Evolutionary conservation across 208 protist species (phyloP), one percentile per base, ranked within the genome.

Genomic region (Strigomonas galati): DNA sequence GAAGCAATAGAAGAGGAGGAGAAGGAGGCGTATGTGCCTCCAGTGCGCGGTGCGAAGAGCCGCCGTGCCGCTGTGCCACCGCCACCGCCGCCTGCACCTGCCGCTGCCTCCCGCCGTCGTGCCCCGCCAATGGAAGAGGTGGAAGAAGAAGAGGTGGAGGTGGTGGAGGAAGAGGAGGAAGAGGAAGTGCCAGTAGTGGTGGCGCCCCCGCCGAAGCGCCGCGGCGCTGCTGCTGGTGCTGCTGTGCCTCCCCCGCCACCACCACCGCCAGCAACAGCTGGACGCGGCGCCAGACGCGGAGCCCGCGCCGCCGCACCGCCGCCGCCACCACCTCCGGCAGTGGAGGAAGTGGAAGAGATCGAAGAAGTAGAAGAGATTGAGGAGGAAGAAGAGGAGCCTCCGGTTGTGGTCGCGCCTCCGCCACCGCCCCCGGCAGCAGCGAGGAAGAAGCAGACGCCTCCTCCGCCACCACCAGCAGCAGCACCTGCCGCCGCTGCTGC

Each of bases 301-400:
- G n/a, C n/a, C n/a, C n/a, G n/a, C n/a, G n/a, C n/a, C n/a, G n/a
- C n/a, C n/a, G n/a, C n/a, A n/a, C n/a, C n/a, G n/a, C n/a, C n/a
- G n/a, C n/a, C n/a, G n/a, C n/a, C n/a, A n/a, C n/a, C n/a, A n/a
- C n/a, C n/a, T n/a, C n/a, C n/a, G n/a, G n/a, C 28, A 44, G 67
- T 73, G 3, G 68, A 71, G 14, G 75, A 69, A 49, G 66, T 65
- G 12, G 67, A 67, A 14, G 64, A 81, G 40, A 68, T 59, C 3
- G 65, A 69, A 30, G 67, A 73, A 31, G 62, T 48, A 3, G 24
- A 67, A 31, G 48, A 64, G 1, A 51, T 53, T 0, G 55, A 74
- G 12, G 67, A 82, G 32, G 58, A 78, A 14, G 71, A 82, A 35
- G 68, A 75, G 48, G 66, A 78, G 44, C 28, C 46, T 49, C 30